Conservation (phyloP, 2,329 filamentous ascomycete species). For the Drechmeria coniospora region DNA sequence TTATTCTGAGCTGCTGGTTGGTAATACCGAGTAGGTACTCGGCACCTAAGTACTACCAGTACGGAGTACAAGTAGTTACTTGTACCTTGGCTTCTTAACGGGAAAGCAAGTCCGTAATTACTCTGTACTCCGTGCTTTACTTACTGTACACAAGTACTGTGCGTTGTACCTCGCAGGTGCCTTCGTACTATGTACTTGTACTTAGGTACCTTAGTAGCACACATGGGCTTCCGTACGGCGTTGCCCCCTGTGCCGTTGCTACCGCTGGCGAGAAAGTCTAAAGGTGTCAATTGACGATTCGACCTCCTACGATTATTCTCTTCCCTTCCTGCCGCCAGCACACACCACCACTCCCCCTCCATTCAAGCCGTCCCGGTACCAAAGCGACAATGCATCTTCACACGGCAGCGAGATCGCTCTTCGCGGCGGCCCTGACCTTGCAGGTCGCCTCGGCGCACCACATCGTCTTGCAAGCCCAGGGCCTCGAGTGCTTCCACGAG, state of each 20-base stretch:
- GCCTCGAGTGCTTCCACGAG: conserved; percentile 96
- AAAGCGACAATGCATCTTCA: conserved; percentile 13
- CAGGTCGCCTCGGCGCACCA: conserved; percentile 69
- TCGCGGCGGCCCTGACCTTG: conserved; percentile 24
- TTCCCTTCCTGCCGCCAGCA: neutral
- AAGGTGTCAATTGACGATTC: conserved; percentile 15
- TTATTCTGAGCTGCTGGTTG: too few species aligned
- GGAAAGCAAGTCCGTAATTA: too few species aligned
- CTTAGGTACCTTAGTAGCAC: neutral
- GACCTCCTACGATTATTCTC: conserved; percentile 7
- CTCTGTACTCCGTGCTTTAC: too few species aligned
- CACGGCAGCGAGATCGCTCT: conserved; percentile 25
- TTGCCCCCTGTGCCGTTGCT: conserved; percentile 2
- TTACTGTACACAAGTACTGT: too few species aligned
- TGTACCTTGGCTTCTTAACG: too few species aligned
- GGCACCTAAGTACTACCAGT: too few species aligned
- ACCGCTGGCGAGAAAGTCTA: too few species aligned
- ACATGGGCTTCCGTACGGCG: neutral
- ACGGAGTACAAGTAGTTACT: too few species aligned
- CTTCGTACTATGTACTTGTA: too few species aligned
- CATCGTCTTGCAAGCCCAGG: conserved; percentile 86
- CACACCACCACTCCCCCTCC: neutral
- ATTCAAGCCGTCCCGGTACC: neutral
- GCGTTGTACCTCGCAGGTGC: too few species aligned
- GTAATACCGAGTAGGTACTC: too few species aligned